Percentiles rank a stretch among this genome's conserved stretches.
phyloP scores from a whole-genome alignment of 192 early-diverging fungal genomes.

The Piromyces sp. region DNA sequence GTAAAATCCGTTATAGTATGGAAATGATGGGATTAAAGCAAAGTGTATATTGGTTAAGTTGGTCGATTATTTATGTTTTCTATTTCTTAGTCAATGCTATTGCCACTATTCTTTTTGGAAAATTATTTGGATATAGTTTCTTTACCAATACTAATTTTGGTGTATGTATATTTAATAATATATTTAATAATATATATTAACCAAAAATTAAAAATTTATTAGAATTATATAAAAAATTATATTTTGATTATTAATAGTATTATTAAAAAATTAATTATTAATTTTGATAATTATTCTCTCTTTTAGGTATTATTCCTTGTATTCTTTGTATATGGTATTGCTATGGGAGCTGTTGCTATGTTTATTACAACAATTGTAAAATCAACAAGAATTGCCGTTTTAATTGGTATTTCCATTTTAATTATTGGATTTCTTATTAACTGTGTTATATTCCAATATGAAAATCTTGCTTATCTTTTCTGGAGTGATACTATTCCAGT shows the following conservation, averaged over 20 bases:
- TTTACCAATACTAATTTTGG: conserved; percentile 48
- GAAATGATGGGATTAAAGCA: conserved; percentile 57
- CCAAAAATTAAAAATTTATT: no score
- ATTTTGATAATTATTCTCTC: no score
- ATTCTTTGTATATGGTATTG: conserved; percentile 60
- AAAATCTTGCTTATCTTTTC: conserved; percentile 26
- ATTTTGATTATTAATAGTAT: no score
- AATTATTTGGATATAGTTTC: conserved; percentile 37
- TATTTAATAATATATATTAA: no score
- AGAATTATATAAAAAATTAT: no score
- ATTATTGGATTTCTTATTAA: conserved; percentile 57
- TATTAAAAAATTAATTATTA: no score
- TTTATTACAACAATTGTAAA: conserved; percentile 54
- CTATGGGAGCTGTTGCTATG: conserved; percentile 51
- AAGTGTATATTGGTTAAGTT: conserved; percentile 4
- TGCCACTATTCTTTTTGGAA: conserved; percentile 34
- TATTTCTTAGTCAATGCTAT: neutral
- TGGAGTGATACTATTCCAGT: conserved; percentile 18
- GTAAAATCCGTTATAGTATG: conserved; percentile 47
- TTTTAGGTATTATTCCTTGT: conserved; percentile 26
- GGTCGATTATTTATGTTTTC: neutral
- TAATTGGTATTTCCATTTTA: conserved; percentile 32
- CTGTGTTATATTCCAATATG: conserved; percentile 48
- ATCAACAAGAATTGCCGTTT: conserved; percentile 15
- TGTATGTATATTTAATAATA: no score